phyloP scores from a whole-genome alignment of 176 grass and related monocot genomes.

The Calamus simplicifolius region DNA sequence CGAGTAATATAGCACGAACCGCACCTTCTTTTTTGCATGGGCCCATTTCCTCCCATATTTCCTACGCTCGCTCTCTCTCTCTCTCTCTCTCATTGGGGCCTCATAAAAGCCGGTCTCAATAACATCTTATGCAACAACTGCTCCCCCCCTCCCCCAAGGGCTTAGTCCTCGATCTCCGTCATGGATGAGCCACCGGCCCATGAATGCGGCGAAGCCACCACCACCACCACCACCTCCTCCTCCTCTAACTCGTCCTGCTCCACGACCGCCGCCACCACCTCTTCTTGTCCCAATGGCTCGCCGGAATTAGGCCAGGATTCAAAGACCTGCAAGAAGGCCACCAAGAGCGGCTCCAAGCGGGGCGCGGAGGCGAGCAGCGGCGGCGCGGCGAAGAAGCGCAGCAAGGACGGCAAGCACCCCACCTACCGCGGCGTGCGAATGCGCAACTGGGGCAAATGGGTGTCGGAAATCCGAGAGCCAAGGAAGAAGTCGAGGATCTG shows the following conservation, averaged over 20 bases:
- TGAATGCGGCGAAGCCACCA: constrained; percentile 36
- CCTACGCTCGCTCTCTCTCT: neutral
- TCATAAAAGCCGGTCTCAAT: constrained; percentile 34
- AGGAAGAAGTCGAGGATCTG: constrained; percentile 88
- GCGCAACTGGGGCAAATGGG: constrained; percentile 81
- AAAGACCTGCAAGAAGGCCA: constrained; percentile 1
- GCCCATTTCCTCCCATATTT: neutral
- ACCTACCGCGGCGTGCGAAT: constrained; percentile 64
- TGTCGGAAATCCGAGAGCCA: constrained; percentile 84
- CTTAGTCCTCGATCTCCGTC: neutral
- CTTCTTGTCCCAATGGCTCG: constrained; percentile 26
- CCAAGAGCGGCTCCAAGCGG: constrained; percentile 7
- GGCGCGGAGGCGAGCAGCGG: constrained; percentile 15
- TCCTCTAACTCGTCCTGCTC: constrained; percentile 26
- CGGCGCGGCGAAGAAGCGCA: constrained; percentile 21
- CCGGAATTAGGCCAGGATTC: neutral
- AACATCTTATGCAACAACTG: constrained; percentile 30
- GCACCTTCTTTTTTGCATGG: neutral
- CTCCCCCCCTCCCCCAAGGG: neutral
- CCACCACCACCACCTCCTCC: constrained; percentile 19
- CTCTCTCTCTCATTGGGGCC: neutral
- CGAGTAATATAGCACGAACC: neutral
- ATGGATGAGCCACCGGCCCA: constrained; percentile 22
- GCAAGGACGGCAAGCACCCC: constrained; percentile 49
- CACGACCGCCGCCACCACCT: constrained; percentile 4